Evolutionary conservation across 2,329 filamentous ascomycete species (phyloP), one percentile per base, ranked within the genome.

Genomic region (Tympanopsis confertula): DNA sequence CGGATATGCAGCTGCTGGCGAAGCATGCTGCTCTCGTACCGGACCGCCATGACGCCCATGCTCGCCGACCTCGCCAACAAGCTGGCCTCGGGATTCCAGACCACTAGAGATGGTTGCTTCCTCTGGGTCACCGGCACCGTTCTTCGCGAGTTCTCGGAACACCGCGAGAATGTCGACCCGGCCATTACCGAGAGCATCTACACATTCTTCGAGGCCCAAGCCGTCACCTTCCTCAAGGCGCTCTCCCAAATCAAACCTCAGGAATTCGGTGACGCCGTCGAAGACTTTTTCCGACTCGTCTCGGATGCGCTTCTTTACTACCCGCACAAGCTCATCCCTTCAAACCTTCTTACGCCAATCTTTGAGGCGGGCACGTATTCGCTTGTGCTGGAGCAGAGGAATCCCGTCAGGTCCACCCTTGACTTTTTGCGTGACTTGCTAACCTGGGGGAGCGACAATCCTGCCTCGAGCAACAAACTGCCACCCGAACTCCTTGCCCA

Each of bases 51-150:
- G 68, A 76, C 82, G 13, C 87, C 89, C 18, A 64, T 98, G 35
- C 71, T 98, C 33, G 83, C 84, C 1, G 73, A 78, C 15, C 78
- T 98, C 60, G 91, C 91, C 14, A 84, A 88, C 49, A 93, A 89
- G 58, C 74, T 98, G 41, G 85, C 86, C 1, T 71, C 71, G 44
- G 88, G 89, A 4, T 98, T 98, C 55, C 73, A 82, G 39, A 71
- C 74, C 15, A 94, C 89, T 10, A 76, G 80, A 43, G 89, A 98
- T 59, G 91, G 91, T 13, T 95, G 89, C 57, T 98, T 98, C 69
- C 69, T 98, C 14, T 98, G 91, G 91, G 89, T 91, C 1, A 95
- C 89, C 2, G 85, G 88, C 46, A 86, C 89, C 7, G 93, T 98
- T 44, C 73, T 98, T 20, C 82, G 91, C 41, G 91, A 98, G 57